These are phyloP conservation scores for Pleoardoris graminearum DNA, from an alignment of 2,329 filamentous ascomycete species.

Conservation along the genomic window DNA sequence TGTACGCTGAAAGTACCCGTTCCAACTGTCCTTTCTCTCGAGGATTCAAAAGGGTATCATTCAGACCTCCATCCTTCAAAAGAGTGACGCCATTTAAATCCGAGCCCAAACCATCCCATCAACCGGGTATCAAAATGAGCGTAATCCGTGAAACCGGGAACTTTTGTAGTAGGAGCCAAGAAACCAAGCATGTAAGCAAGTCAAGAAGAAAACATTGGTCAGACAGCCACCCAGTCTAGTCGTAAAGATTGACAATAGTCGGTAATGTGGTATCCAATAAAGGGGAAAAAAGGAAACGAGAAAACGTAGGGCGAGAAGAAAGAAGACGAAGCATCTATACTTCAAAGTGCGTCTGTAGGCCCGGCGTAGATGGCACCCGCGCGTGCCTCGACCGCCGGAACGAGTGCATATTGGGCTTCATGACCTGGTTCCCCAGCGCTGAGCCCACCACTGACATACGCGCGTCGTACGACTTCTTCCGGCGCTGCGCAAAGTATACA, in stretches of 20 bases:
- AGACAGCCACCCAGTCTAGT: background rate
- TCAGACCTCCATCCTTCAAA: too few relatives aligned
- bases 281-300: background rate
- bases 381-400: constrained; percentile 2
- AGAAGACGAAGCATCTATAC: background rate
- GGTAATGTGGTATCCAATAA: background rate
- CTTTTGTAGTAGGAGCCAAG: background rate
- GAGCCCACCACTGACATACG: constrained; percentile 2
- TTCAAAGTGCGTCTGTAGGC: constrained; percentile 2
- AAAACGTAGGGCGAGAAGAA: too few relatives aligned
- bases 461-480: constrained; percentile 14
- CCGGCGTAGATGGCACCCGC: background rate
- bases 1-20: background rate
- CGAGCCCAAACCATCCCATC: background rate
- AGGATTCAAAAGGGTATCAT: background rate
- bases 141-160: constrained; percentile 4
- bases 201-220: background rate
- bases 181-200: background rate
- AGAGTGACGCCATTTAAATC: constrained; percentile 1
- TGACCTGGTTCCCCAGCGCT: background rate
- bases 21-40: background rate
- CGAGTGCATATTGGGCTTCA: constrained; percentile 7
- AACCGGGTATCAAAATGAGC: constrained; percentile 1
- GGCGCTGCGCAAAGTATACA: constrained; percentile 14
- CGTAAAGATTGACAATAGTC: background rate